phyloP scores from a whole-genome alignment of 495 filamentous ascomycete species.

The Daldinia caldariorum region DNA sequence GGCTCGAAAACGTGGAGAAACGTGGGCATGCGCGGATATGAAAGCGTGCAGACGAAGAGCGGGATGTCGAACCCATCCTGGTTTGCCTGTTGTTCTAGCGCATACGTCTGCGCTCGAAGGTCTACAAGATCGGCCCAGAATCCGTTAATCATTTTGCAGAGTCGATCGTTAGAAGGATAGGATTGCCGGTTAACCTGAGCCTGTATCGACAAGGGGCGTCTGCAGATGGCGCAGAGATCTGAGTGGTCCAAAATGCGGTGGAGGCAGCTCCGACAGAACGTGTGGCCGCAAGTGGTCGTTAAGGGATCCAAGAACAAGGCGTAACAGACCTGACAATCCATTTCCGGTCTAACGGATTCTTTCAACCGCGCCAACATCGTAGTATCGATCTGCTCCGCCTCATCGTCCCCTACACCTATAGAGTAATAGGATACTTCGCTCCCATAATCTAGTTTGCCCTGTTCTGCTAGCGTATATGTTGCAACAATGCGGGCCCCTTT shows the following conservation, averaged over 20 bases:
- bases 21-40: conserved; percentile 83
- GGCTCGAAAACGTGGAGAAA: conserved; percentile 93
- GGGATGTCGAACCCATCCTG: conserved; percentile 69
- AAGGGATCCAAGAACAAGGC: conserved; percentile 79
- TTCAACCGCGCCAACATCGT: conserved; percentile 65
- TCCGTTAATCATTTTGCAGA: conserved; percentile 66
- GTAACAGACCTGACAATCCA: conserved; percentile 92
- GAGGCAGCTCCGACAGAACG: conserved; percentile 84
- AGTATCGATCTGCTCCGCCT: conserved; percentile 58
- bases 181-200: conserved; percentile 59
- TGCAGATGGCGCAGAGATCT: conserved; percentile 80
- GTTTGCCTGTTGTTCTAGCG: conserved; percentile 48
- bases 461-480: conserved; percentile 55
- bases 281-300: conserved; percentile 88
- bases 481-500: conserved; percentile 69
- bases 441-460: conserved; percentile 40
- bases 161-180: conserved; percentile 67
- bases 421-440: conserved; percentile 57
- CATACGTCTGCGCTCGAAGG: conserved; percentile 48
- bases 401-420: conserved; percentile 49
- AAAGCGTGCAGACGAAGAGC: conserved; percentile 82
- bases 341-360: conserved; percentile 69
- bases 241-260: conserved; percentile 78
- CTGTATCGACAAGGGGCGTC: conserved; percentile 70
- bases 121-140: conserved; percentile 74